Conservation (phyloP, 1,284 basidiomycete species). For the Leccinum huronense region DNA sequence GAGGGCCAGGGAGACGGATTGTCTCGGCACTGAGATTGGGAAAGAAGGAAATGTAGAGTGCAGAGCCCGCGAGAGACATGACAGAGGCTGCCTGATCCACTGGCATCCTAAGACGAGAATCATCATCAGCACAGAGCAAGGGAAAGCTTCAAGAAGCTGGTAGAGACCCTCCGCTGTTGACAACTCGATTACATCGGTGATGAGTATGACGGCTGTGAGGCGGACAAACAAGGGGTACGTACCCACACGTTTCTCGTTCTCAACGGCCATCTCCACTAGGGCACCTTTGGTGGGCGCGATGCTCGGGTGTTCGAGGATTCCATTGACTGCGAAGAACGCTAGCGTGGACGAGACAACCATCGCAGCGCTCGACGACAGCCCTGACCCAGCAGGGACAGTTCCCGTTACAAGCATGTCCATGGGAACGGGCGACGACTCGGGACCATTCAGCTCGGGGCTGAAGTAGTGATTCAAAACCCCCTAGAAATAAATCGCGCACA, state of each 20-base stretch:
- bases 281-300: conserved; percentile 55
- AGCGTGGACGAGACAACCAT: conserved; percentile 84
- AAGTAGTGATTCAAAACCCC: conserved; percentile 73
- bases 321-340: conserved; percentile 73
- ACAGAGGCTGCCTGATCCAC: conserved; percentile 80
- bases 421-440: conserved; percentile 44
- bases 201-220: conserved; percentile 8
- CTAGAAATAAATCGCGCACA: conserved; percentile 36
- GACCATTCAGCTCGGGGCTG: conserved; percentile 26
- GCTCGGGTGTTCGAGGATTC: conserved; percentile 47
- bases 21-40: conserved; percentile 66
- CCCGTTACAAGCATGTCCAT: conserved; percentile 75
- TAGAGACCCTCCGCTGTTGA: conserved; percentile 72
- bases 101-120: conserved; percentile 47
- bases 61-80: conserved; percentile 64
- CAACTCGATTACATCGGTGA: conserved; percentile 38
- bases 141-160: too few species aligned
- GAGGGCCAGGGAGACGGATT: conserved; percentile 53
- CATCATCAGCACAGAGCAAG: conserved; percentile 4
- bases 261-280: conserved; percentile 74
- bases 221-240: conserved; percentile 23
- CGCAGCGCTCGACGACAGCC: conserved; percentile 80
- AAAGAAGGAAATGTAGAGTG: conserved; percentile 80
- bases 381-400: conserved; percentile 78
- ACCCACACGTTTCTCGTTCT: conserved; percentile 82